These are phyloP conservation scores for Tricladium varicosporioides DNA, from an alignment of 2,329 filamentous ascomycete species.

Conservation along the genomic window DNA sequence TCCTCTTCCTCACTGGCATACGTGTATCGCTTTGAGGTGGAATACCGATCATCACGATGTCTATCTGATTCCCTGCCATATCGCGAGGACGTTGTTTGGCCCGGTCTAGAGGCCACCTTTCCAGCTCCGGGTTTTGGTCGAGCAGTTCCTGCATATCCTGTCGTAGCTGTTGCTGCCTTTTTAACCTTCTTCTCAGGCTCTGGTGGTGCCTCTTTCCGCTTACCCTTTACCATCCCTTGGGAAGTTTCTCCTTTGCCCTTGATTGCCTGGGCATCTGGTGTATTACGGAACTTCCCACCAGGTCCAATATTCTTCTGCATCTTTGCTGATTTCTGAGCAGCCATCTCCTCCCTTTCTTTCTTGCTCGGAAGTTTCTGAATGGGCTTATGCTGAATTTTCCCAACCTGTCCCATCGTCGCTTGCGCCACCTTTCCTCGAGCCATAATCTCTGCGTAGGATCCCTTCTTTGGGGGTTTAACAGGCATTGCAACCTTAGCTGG, in stretches of 20 bases:
- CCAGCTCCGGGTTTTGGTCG: conserved; percentile 50
- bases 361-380: conserved; percentile 63
- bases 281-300: conserved; percentile 27
- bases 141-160: conserved; percentile 64
- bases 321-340: conserved; percentile 23
- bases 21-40: conserved; percentile 40
- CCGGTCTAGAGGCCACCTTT: conserved; percentile 31
- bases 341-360: conserved; percentile 40
- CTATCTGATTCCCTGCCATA: conserved; percentile 17
- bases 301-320: conserved; percentile 28
- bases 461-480: conserved; percentile 59
- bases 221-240: conserved; percentile 13
- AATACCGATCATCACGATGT: conserved; percentile 18
- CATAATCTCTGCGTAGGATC: conserved; percentile 72
- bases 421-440: conserved; percentile 68
- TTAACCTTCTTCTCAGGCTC: conserved; percentile 55
- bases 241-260: conserved; percentile 10
- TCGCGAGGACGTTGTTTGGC: conserved; percentile 21
- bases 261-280: conserved; percentile 6
- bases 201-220: conserved; percentile 21
- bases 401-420: conserved; percentile 57
- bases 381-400: conserved; percentile 73
- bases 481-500: conserved; percentile 8
- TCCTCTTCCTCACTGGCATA: conserved; percentile 34
- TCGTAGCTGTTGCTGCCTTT: conserved; percentile 60